These are phyloP conservation scores for Rhodotorula sp. DNA, from an alignment of 1,284 basidiomycete species.

Conservation along the genomic window DNA sequence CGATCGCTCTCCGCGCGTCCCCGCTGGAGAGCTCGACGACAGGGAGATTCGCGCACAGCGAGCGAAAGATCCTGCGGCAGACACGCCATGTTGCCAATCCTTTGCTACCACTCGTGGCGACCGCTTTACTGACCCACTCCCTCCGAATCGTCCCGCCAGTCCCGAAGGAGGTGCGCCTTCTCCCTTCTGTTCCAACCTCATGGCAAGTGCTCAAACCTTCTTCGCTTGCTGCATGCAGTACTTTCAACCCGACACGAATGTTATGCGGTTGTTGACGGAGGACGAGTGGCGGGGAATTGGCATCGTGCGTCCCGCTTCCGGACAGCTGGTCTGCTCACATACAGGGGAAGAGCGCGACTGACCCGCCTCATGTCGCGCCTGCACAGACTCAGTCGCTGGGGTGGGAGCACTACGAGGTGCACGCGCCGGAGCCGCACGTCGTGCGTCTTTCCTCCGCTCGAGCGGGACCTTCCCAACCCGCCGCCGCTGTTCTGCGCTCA, in stretches of 20 bases:
- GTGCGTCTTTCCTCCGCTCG: background rate
- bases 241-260: conserved; percentile 34
- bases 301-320: conserved; percentile 3
- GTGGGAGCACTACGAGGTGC: conserved; percentile 35
- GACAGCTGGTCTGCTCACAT: background rate
- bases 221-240: conserved; percentile 12
- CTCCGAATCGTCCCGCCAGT: conserved; percentile 14
- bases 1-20: too few relatives aligned
- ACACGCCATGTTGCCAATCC: background rate
- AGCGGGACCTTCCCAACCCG: background rate
- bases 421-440: conserved; percentile 40
- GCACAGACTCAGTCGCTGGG: conserved; percentile 35
- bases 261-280: conserved; percentile 38
- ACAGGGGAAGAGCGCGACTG: too few relatives aligned
- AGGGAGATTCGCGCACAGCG: too few relatives aligned
- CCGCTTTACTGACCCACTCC: background rate
- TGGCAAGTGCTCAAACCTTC: background rate
- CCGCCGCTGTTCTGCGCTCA: background rate
- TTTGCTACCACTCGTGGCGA: background rate
- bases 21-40: too few relatives aligned
- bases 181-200: background rate
- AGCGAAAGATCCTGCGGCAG: too few relatives aligned
- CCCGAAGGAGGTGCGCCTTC: conserved; percentile 25
- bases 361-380: background rate
- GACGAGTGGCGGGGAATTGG: conserved; percentile 42